Percentiles rank a stretch among this genome's conserved stretches.
Conservation (phyloP, 371 early-diverging fungal genomes). For the Entomophthora muscae region DNA sequence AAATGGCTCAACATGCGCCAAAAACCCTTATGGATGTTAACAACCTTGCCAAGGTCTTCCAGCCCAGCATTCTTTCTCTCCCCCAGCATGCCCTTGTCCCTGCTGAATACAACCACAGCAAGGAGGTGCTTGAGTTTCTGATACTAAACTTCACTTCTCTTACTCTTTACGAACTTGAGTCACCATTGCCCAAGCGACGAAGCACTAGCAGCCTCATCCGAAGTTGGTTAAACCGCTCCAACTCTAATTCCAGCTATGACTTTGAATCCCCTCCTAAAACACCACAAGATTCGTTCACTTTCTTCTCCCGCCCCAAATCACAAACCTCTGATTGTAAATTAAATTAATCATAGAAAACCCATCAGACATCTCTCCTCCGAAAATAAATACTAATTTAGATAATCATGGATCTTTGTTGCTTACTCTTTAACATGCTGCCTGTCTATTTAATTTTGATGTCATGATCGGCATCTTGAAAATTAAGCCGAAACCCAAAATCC, state of each 20-base stretch:
- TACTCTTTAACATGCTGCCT: no score
- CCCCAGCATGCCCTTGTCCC: conserved; percentile 32
- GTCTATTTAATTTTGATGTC: no score
- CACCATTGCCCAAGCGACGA: background rate
- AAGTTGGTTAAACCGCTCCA: background rate
- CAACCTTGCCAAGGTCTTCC: conserved; percentile 38
- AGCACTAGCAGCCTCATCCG: background rate
- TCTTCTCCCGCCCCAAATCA: no score
- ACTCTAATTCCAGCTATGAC: background rate
- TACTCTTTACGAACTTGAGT: background rate
- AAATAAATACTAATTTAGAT: no score
- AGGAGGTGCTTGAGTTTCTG: conserved; percentile 31
- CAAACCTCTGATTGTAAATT: no score
- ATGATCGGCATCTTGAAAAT: no score
- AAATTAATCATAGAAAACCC: no score
- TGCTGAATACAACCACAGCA: conserved; percentile 32
- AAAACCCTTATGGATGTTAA: conserved; percentile 32
- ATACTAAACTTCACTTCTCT: conserved; percentile 24
- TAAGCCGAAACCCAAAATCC: no score
- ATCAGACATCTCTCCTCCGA: no score
- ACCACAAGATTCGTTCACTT: no score
- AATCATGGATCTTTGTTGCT: no score
- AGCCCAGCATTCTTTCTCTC: conserved; percentile 34
- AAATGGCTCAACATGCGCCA: conserved; percentile 27
- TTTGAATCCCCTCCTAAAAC: no score